These are phyloP conservation scores for Fusarium paranaense DNA, from an alignment of 2,329 filamentous ascomycete genomes.

Conservation along the genomic window DNA sequence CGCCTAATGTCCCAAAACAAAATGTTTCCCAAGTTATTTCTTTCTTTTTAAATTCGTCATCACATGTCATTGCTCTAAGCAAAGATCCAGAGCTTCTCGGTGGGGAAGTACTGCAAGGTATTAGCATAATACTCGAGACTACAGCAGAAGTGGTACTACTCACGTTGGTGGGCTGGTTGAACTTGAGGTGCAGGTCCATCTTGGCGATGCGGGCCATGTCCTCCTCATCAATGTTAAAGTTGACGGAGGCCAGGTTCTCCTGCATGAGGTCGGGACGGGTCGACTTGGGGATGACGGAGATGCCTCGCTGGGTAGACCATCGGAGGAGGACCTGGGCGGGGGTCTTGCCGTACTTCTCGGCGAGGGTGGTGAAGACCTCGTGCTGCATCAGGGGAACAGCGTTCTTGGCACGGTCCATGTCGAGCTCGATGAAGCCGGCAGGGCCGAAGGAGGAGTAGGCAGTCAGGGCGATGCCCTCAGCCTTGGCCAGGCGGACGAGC, in stretches of 20 bases:
- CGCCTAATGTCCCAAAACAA: constrained; percentile 45
- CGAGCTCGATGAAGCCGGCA: constrained; percentile 80
- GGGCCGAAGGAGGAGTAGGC: constrained; percentile 89
- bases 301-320: constrained; percentile 86
- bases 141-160: constrained; percentile 49
- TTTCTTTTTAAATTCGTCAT: constrained; percentile 34
- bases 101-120: constrained; percentile 63
- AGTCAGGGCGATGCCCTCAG: constrained; percentile 78
- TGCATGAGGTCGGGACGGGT: constrained; percentile 64
- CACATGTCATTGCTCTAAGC: constrained; percentile 53
- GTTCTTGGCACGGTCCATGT: constrained; percentile 68
- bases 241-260: constrained; percentile 75
- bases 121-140: constrained; percentile 13
- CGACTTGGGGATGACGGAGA: constrained; percentile 87
- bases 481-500: constrained; percentile 76
- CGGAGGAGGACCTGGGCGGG: constrained; percentile 85
- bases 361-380: constrained; percentile 71
- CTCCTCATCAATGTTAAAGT: constrained; percentile 72
- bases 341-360: constrained; percentile 77
- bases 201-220: constrained; percentile 76
- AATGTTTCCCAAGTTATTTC: constrained; percentile 29
- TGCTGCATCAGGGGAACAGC: constrained; percentile 80
- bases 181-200: constrained; percentile 75
- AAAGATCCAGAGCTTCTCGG: constrained; percentile 69
- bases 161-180: constrained; percentile 81